Evolutionary conservation across 2,329 filamentous ascomycete species (phyloP).

Genomic region (Trichoderma harzianum): DNA sequence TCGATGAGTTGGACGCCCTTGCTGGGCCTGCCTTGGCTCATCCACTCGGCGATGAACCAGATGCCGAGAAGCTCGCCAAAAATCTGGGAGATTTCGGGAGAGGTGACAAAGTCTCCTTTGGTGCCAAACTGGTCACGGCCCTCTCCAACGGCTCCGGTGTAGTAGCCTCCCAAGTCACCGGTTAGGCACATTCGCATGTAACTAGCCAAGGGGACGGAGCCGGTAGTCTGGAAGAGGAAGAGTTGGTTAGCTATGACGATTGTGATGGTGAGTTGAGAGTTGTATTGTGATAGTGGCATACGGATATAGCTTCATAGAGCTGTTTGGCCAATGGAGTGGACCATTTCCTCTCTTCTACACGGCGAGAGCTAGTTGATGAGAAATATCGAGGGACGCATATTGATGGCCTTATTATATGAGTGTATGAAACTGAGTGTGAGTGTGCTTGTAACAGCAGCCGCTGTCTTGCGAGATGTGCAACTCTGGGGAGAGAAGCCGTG

Average conservation of each 20-base stretch:
- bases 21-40: conserved; percentile 74
- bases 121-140: conserved; percentile 85
- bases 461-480: background rate
- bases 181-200: conserved; percentile 99
- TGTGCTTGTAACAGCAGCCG: background rate
- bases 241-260: background rate
- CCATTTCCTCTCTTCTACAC: conserved; percentile 61
- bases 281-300: conserved; percentile 43
- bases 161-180: conserved; percentile 86
- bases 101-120: conserved; percentile 94
- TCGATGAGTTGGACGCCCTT: conserved; percentile 85
- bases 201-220: conserved; percentile 84
- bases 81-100: conserved; percentile 93
- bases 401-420: background rate
- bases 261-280: background rate
- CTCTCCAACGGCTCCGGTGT: conserved; percentile 68
- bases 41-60: conserved; percentile 96
- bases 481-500: background rate
- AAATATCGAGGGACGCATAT: conserved; percentile 25
- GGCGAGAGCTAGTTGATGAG: conserved; percentile 24
- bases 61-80: conserved; percentile 93
- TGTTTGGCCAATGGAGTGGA: conserved; percentile 89
- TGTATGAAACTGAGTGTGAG: background rate
- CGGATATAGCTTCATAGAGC: conserved; percentile 80
- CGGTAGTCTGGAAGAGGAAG: conserved; percentile 56